Conservation (phyloP, 129 eudicot species). For the Pulicaria dysenterica region DNA sequence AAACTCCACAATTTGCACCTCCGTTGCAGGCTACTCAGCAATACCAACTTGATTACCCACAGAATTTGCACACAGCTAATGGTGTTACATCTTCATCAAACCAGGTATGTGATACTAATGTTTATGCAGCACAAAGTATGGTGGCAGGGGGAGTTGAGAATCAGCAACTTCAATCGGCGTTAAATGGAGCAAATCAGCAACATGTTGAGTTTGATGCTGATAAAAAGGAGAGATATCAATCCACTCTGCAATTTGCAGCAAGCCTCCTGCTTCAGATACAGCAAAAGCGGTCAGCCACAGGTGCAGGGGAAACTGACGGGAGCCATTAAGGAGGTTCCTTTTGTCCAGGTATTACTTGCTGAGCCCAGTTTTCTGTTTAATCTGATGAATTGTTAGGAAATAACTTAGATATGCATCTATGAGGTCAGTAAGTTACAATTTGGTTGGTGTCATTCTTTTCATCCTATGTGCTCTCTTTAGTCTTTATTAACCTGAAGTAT, state of each 20-base stretch:
- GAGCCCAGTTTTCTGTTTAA: background rate
- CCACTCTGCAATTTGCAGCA: constrained; percentile 85
- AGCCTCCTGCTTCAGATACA: constrained; percentile 76
- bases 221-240: constrained; percentile 78
- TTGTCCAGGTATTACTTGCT: constrained; percentile 53
- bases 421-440: constrained; percentile 5
- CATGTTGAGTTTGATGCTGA: constrained; percentile 59
- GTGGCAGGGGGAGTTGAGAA: constrained; percentile 37
- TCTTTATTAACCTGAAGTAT: background rate
- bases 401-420: constrained; percentile 21
- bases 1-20: constrained; percentile 36
- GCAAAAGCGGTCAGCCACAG: constrained; percentile 59
- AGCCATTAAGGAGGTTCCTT: constrained; percentile 41
- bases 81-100: constrained; percentile 32
- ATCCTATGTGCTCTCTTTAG: background rate
- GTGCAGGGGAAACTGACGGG: constrained; percentile 55
- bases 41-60: constrained; percentile 42
- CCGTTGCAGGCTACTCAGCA: constrained; percentile 47
- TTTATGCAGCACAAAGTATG: constrained; percentile 35
- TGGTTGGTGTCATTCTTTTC: constrained; percentile 1
- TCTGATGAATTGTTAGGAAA: background rate
- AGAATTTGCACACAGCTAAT: constrained; percentile 38
- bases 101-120: constrained; percentile 40
- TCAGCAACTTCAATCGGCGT: constrained; percentile 44
- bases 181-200: constrained; percentile 50